Evolutionary conservation across 208 protist genomes (phyloP).

Genomic region (Wallacemonas sp.): DNA sequence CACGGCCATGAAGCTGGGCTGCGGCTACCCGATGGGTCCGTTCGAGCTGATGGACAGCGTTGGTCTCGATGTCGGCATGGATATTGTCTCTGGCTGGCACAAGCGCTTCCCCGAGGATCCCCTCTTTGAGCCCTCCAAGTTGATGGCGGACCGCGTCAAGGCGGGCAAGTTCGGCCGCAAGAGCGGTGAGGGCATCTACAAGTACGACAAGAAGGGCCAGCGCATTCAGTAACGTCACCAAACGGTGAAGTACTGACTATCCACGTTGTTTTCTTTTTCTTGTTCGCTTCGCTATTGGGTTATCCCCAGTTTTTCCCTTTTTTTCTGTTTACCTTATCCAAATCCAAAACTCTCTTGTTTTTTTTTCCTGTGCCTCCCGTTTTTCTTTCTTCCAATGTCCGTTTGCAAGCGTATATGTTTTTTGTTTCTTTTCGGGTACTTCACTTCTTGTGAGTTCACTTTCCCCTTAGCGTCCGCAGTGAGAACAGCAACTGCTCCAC

Average conservation of each 20-base stretch:
- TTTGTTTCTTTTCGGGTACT: too few species aligned
- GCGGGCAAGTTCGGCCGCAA: conserved; percentile 86
- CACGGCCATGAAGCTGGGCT: conserved; percentile 88
- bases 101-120: conserved; percentile 52
- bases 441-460: too few species aligned
- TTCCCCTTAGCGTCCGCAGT: too few species aligned
- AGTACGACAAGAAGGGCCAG: neutral
- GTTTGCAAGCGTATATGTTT: neutral
- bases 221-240: neutral
- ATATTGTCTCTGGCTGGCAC: conserved; percentile 71
- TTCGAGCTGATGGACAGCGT: conserved; percentile 81
- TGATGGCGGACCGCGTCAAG: conserved; percentile 61
- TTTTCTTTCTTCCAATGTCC: neutral
- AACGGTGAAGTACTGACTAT: neutral
- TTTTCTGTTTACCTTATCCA: neutral
- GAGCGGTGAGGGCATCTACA: conserved; percentile 90
- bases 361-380: conserved; percentile 6
- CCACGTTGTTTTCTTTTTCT: too few species aligned
- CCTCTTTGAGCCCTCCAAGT: conserved; percentile 57
- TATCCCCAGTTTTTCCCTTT: too few species aligned
- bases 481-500: too few species aligned
- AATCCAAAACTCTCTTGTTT: neutral
- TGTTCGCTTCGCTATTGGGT: too few species aligned
- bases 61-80: conserved; percentile 72
- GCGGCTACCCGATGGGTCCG: conserved; percentile 91